Base-by-base conservation (phyloP, 257 asterid species). In the Scutellaria galericulata region DNA sequence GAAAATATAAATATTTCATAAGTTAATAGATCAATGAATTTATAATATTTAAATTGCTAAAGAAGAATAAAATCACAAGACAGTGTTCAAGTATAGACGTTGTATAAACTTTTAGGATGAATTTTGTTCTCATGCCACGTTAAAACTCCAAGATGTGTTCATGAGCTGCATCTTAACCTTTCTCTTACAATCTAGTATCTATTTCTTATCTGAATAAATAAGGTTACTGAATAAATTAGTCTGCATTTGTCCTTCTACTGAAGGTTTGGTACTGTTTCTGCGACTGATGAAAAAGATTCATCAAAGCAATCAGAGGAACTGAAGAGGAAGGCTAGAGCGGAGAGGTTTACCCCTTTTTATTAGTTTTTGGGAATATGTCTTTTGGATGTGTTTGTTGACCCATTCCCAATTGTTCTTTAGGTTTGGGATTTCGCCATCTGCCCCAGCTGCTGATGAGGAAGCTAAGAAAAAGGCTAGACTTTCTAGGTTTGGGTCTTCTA, bases 321-420 rank as follows among this genome's bases (percentile, higher is more conserved):
- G 75, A 92, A 92, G 83, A 87, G 86, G 91, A 92, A 87, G 82
- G 95, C 98, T 59, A 90, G 99, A 81, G 99, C 99, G 35, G 98
- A 91, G 83, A 92, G 98, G 99, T 92, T 68, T 78, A 71, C 51
- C 11, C 59, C 15, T 59, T 8, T 45, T 59, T 61, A 24, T 68
- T 64, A 31, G 55, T 35, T 60, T 39, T 5, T 8, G 45, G 61
- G 45, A 46, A 41, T 9, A 5, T 63, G 24, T 53, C 35, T 54
- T 59, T 68, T 14, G 51, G 20, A 35, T 60, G 37, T 27, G 71
- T 53, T 24, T n/a, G 18, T 41, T 71, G 24, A 50, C 42, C 51
- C 76, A 24, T 62, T 57, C 76, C 61, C 27, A 7, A 50, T 44
- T 73, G 64, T 66, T 75, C 54, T 10, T 47, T 66, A 95, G 99